These are phyloP conservation scores for Trichoderma harzianum DNA, from an alignment of 2,329 filamentous ascomycete species.

Conservation along the genomic window DNA sequence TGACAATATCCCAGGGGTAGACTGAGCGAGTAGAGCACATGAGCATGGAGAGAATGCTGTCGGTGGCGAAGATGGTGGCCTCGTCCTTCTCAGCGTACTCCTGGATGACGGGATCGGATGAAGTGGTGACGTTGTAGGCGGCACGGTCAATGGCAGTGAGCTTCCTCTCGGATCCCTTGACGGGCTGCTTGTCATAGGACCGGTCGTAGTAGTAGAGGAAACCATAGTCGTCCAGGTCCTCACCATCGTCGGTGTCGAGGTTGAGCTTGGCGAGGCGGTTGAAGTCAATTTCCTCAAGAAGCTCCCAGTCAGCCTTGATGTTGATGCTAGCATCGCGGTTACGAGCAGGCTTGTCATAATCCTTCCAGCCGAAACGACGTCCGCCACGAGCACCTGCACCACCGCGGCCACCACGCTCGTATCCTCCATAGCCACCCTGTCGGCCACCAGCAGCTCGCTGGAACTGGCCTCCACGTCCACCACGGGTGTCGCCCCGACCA, in stretches of 20 bases:
- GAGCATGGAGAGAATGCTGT: conserved; percentile 96
- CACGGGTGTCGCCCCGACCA: conserved; percentile 62
- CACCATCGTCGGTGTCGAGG: conserved; percentile 88
- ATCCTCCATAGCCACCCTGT: conserved; percentile 54
- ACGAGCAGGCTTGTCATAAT: conserved; percentile 95
- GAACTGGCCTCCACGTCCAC: conserved; percentile 57
- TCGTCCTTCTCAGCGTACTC: conserved; percentile 94
- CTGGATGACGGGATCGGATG: conserved; percentile 93
- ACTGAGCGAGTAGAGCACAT: conserved; percentile 97
- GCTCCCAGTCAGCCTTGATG: conserved; percentile 91
- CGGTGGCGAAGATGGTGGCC: conserved; percentile 93
- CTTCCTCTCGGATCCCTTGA: conserved; percentile 84
- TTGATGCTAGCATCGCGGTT: conserved; percentile 95
- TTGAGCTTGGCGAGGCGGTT: conserved; percentile 93
- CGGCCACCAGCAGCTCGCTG: conserved; percentile 71
- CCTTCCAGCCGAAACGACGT: conserved; percentile 95
- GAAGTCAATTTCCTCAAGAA: conserved; percentile 98
- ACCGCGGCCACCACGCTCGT: conserved; percentile 70
- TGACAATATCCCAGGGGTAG: conserved; percentile 97
- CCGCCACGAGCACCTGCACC: conserved; percentile 67
- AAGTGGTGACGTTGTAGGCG: conserved; percentile 97
- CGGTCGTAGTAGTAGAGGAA: conserved; percentile 99
- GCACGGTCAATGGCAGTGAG: conserved; percentile 87
- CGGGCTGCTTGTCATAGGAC: conserved; percentile 86
- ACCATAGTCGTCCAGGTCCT: conserved; percentile 92